Base-by-base conservation (phyloP, 2,329 filamentous ascomycete species). In the Alternaria panax region DNA sequence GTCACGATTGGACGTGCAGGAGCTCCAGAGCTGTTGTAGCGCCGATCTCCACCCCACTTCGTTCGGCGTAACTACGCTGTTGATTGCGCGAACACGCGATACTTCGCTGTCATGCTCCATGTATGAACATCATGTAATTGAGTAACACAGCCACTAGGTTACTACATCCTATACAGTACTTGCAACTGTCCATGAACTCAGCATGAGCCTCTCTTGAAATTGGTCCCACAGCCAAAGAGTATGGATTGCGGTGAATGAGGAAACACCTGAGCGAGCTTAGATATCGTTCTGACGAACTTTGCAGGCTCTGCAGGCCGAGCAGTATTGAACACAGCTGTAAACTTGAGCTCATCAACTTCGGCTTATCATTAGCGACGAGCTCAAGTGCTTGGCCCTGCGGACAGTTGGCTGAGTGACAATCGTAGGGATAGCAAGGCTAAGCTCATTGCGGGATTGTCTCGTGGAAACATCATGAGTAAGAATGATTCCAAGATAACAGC, bases 281-380 rank as follows among this genome's bases (percentile, higher is more conserved):
- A 9, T 30, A 22, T 12, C 18, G 6, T 22, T 9, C 36, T 12
- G 4, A 11, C 18, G 36, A 22, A 86, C 64, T 88, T 80, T 77
- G 97, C 92, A 12, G 97, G 83, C 64, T 91, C 86, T 3, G 88
- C 84, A 30, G 97, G 88, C 69, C 88, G 91, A 40, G 85, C 75
- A 11, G 88, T 82, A 68, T 93, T 92, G 65, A 82, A 84, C 64
- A 85, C 85, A 68, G 96, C 89, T 34, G 90, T 86, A 4, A 85
- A 81, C 79, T 91, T 93, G 80, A 96, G 93, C 73, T 92, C 88
- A 52, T 93, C 88, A 16, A 34, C 30, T 11, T 34, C 30, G 30
- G 30, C 30, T 34, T 52, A 97, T 89, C 73, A 24, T 80, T 73
- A 54, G 84, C 82, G 11, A 87, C 78, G 25, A 84, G 83, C 36